Percentiles rank a stretch among this genome's conserved stretches.
Conservation (phyloP, 768 basidiomycete species). For the Termitomyces sp. region DNA sequence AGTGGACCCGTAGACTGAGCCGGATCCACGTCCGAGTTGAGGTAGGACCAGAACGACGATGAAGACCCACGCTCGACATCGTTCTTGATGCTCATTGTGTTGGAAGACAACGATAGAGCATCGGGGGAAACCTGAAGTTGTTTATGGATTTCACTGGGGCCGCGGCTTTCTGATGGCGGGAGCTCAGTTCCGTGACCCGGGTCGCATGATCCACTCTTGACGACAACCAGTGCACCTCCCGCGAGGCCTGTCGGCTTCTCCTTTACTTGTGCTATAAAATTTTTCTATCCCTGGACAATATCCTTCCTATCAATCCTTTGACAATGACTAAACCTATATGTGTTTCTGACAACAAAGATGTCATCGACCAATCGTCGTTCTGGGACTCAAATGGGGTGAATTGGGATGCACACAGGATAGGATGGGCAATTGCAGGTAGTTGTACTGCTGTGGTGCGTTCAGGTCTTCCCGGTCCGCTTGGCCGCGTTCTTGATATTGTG, state of each 20-base stretch:
- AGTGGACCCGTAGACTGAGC: constrained; percentile 45
- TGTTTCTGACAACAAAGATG: constrained; percentile 42
- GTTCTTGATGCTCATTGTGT: constrained; percentile 3
- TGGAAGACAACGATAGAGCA: neutral
- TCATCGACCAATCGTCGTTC: constrained; percentile 56
- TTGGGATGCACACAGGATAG: constrained; percentile 63
- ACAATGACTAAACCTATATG: constrained; percentile 23
- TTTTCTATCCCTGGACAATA: neutral
- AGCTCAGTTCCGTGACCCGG: neutral
- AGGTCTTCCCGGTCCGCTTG: neutral
- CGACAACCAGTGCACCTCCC: neutral
- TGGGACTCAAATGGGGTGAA: constrained; percentile 49
- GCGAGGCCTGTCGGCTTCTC: neutral
- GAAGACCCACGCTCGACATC: constrained; percentile 4
- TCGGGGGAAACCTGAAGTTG: neutral
- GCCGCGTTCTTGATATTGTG: neutral
- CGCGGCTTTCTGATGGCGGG: neutral
- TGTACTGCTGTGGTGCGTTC: constrained; percentile 46
- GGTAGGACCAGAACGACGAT: constrained; percentile 27
- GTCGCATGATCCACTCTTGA: neutral
- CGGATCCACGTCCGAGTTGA: constrained; percentile 47
- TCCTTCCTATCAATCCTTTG: neutral
- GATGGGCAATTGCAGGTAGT: constrained; percentile 68
- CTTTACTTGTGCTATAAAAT: neutral
- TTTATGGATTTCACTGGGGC: neutral